Evolutionary conservation across 768 basidiomycete species (phyloP).

Genomic region (Kockovaella imperatae): DNA sequence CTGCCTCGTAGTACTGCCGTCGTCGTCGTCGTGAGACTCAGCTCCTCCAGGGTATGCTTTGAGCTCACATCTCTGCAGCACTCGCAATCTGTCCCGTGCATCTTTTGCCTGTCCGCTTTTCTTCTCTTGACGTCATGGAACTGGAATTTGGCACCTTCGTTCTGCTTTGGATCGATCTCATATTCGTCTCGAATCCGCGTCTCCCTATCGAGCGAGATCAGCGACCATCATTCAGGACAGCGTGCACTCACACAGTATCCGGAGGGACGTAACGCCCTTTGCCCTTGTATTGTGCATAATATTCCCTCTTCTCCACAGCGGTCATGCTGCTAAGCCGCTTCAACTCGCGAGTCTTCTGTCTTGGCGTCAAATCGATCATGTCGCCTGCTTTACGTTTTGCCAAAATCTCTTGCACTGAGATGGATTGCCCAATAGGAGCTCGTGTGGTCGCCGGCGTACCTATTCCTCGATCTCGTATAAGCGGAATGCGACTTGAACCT

Average conservation of each 20-base stretch:
- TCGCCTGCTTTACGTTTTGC: background rate
- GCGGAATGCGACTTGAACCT: too few species aligned
- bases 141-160: conserved; percentile 59
- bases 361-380: conserved; percentile 18
- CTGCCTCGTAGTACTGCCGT: conserved; percentile 64
- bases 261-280: conserved; percentile 32
- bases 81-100: conserved; percentile 74
- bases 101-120: conserved; percentile 55
- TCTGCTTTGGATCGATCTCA: conserved; percentile 59
- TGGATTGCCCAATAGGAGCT: too few species aligned
- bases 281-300: conserved; percentile 35
- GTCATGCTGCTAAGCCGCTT: conserved; percentile 22
- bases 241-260: conserved; percentile 25
- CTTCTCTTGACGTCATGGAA: conserved; percentile 70
- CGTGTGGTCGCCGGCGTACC: too few species aligned
- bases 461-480: conserved; percentile 4
- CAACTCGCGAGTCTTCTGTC: conserved; percentile 19
- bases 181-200: conserved; percentile 51
- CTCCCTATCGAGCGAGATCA: conserved; percentile 8
- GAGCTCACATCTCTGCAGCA: conserved; percentile 64
- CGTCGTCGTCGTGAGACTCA: background rate
- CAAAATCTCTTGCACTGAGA: background rate
- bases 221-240: background rate
- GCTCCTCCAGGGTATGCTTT: background rate
- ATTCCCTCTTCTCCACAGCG: conserved; percentile 18